Evolutionary conservation across 768 basidiomycete species (phyloP), one percentile per base, ranked within the genome.

Genomic region (Albatrellus ellisii): DNA sequence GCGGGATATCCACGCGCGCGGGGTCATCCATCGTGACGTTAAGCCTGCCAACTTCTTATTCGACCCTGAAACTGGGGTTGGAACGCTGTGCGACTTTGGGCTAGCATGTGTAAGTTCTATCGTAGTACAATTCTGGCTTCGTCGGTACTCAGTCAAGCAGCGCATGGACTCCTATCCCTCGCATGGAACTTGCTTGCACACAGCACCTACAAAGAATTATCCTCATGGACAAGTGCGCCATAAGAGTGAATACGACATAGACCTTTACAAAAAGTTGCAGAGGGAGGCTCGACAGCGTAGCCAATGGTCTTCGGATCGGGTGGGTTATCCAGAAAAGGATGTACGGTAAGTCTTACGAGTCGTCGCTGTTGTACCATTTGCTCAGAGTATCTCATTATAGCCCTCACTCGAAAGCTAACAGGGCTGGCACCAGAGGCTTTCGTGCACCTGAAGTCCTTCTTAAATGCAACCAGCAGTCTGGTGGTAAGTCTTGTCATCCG

Each of bases 1-100:
- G 41, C 76, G 83, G 36, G 90, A 94, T 54, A 81, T 90, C 20
- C 92, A 98, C 57, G 64, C 75, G 9, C 70, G 90, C 41, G 75
- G 74, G 4, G 81, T 98, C 53, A 86, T 98, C 39, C 94, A 98
- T 59, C 86, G 94, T 34, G 94, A 98, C 60, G 87, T 98, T 52
- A 98, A 98, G 57, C 92, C 94, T 17, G 94, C 92, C 46, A 98
- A 98, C 59, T 98, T 98, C 58, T 69, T 98, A 26, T 97, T 82
- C 58, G 88, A 98, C 58, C 80, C 87, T 27, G 73, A 69, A 27
- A 82, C 79, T 6, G 82, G 83, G 8, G 66, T 77, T 10, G 95
- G 95, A 18, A 84, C 83, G 0, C 63, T 99, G 6, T 89, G 88
- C 50, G 95, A 98, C 60, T 95, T 97, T 56, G 95, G 95, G 15